Conservation (phyloP, 352 stramenopile species). For the Phytopythium vexans region DNA sequence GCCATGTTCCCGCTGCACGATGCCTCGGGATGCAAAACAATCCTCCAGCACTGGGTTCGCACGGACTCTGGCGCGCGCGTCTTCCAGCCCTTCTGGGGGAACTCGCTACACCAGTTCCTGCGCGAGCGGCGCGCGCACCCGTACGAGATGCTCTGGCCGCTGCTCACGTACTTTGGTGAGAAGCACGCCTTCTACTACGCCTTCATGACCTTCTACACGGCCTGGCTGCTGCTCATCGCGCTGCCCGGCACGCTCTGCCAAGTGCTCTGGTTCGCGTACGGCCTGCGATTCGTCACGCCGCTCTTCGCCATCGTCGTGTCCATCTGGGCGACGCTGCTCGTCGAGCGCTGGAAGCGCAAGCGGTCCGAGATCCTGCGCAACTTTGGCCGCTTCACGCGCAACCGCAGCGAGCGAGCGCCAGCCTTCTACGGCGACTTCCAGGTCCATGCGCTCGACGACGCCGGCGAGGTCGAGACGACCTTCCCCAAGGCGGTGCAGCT, state of each 20-base stretch:
- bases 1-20: slow-evolving; percentile 74
- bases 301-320: slow-evolving; percentile 74
- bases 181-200: slow-evolving; percentile 82
- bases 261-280: slow-evolving; percentile 31
- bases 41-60: slow-evolving; percentile 57
- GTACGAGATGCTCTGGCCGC: slow-evolving; percentile 79
- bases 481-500: slow-evolving; percentile 66
- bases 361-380: slow-evolving; percentile 67
- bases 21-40: slow-evolving; percentile 49
- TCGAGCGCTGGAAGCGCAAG: slow-evolving; percentile 91
- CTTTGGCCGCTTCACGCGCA: slow-evolving; percentile 76
- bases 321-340: slow-evolving; percentile 83
- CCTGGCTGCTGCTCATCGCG: slow-evolving; percentile 63
- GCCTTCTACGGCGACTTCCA: slow-evolving; percentile 76
- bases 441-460: slow-evolving; percentile 39
- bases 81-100: slow-evolving; percentile 55
- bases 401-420: slow-evolving; percentile 40
- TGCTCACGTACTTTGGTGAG: slow-evolving; percentile 81
- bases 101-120: slow-evolving; percentile 55
- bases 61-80: slow-evolving; percentile 27
- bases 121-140: slow-evolving; percentile 53
- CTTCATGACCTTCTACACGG: slow-evolving; percentile 72
- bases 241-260: slow-evolving; percentile 45
- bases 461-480: slow-evolving; percentile 37
- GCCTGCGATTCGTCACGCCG: slow-evolving; percentile 31